Evolutionary conservation across 148 eudicot genomes (phyloP), one percentile per base, ranked within the genome.

Genomic region (Persicaria tinctoria): DNA sequence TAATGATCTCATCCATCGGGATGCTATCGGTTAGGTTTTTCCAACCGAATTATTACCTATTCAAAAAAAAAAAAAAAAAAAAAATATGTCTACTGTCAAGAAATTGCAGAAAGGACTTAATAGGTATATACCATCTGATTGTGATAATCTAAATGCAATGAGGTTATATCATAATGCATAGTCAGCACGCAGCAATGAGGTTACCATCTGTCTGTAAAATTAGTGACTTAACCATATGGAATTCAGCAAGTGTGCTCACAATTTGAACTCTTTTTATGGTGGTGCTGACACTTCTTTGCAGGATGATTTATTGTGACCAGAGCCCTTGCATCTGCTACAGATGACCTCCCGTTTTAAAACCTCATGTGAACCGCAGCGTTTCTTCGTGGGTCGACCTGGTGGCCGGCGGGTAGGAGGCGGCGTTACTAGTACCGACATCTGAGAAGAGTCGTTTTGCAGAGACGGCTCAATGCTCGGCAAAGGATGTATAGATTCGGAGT

Each of bases 341-440:
- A 88, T 95, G 73, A 90, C 88, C 75, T 88, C 91, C 41, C 98
- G 96, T 79, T 89, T 94, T 69, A 68, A 83, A 41, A 77, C 79
- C 41, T 90, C 97, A 32, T 87, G 91, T 12, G 80, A 76, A 44
- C 88, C 85, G 59, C 74, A 72, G 46, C 80, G 84, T 83, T 94
- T 94, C 72, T 86, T 86, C 12, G 92, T 75, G 45, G 97, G 98
- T 73, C 98, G 81, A 10, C 98, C 98, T 7, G 98, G 96, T n/a
- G 98, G 98, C 11, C 98, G 88, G 18, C 97, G 89, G 4, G 93
- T 94, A 6, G 97, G 90, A 55, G 98, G 98, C 14, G 98, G 97
- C 46, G 87, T 91, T 45, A 94, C 98, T 51, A 85, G 85, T 57
- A 87, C 86, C 46, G 71, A 81, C 73, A 60, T 68, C 83, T 81